Evolutionary conservation across 129 eudicot genomes (phyloP).

Genomic region (Tanacetum coccineum): DNA sequence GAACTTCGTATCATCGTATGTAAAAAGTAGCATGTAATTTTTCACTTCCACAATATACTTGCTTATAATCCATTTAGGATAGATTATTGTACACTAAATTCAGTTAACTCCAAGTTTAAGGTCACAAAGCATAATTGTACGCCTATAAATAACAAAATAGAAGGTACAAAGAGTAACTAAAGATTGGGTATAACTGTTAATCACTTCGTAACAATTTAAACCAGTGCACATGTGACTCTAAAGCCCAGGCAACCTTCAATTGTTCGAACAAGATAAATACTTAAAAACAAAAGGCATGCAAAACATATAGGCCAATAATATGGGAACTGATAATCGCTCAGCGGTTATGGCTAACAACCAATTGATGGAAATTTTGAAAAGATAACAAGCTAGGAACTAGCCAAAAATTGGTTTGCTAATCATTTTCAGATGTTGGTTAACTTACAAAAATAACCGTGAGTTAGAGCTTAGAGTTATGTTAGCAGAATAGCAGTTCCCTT

Average conservation of each 20-base stretch:
- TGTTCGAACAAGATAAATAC: neutral
- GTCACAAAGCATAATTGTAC: slow-evolving; percentile 1
- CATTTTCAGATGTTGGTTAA: too few relatives aligned
- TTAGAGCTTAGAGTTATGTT: too few relatives aligned
- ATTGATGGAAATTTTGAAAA: too few relatives aligned
- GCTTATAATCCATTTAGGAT: neutral
- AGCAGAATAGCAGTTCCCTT: too few relatives aligned
- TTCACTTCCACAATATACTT: too few relatives aligned
- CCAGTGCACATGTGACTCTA: neutral
- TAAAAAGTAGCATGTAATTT: neutral
- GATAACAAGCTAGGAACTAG: too few relatives aligned
- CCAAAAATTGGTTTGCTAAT: too few relatives aligned
- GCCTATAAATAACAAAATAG: neutral
- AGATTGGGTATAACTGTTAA: neutral
- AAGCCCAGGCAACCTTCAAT: neutral
- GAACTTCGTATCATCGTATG: neutral
- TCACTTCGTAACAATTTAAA: neutral
- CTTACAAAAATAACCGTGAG: too few relatives aligned
- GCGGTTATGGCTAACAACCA: too few relatives aligned
- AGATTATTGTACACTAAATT: neutral
- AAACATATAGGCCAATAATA: too few relatives aligned
- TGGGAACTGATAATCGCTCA: too few relatives aligned
- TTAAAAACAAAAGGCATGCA: too few relatives aligned
- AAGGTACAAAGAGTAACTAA: neutral
- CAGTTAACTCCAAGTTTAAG: slow-evolving; percentile 16